Base-by-base conservation (phyloP, 2,329 filamentous ascomycete genomes). In the Macrophomina tecta region DNA sequence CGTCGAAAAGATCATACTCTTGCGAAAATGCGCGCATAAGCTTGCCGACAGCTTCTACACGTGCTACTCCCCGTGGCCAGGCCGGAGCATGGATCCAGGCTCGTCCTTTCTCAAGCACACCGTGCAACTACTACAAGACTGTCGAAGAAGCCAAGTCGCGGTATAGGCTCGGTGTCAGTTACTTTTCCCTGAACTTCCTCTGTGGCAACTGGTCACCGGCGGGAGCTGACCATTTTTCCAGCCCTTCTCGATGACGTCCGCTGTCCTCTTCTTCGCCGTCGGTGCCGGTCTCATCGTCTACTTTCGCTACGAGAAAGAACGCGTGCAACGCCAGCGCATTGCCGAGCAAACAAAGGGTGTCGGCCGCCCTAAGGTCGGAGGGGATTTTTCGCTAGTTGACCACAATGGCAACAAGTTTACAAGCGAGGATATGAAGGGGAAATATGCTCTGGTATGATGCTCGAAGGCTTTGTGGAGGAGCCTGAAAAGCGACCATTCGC, bases 211-310 rank as follows among this genome's bases (percentile, higher is more conserved):
- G 36, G 28, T 12, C 14, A 51, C 32, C 28, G 30, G 18, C 46
- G 34, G n/a, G 38, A 16, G 38, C 64, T 66, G 46, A 66, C 46
- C 5, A 9, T 1, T 23, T 14, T 9, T 36, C 42, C 70, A 93
- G 90, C 95, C 95, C 36, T 98, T 99, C 83, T 97, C 94, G 64
- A 94, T 92, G 88, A 94, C 93, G 81, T 91, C 94, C 38, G 94
- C 93, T 18, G 72, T 93, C 61, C 85, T 99, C 70, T 98, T 99
- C 82, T 84, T 98, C 70, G 76, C 86, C 55, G 91, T 93, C 2
- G 93, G 92, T 72, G 89, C 82, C 12, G 90, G 88, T 34, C 85
- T 99, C 74, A 89, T 93, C 68, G 87, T 92, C 80, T 99, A 98
- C 79, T 98, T 99, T 80, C 92, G 94, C 74, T 88, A 89, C 73